Base-by-base conservation (phyloP, 1,284 basidiomycete species). In the Sanguinoderma infundibulare region DNA sequence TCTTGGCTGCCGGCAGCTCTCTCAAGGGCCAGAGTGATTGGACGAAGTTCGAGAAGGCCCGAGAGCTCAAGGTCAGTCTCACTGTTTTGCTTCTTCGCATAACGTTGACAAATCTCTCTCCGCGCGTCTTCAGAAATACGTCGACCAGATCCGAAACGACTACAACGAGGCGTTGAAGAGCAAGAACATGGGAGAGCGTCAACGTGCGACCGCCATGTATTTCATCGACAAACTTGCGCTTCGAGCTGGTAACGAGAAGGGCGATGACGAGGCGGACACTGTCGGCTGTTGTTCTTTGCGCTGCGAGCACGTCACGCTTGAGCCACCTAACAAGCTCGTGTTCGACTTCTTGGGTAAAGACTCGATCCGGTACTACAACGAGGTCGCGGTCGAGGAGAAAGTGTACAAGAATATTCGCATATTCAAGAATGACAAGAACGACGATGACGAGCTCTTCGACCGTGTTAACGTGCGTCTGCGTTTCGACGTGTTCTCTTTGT, bases 301-400 rank as follows among this genome's bases (percentile, higher is more conserved):
- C 26, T 96, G 91, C 75, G 95, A 98, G 75, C 96, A 98, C 75
- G 89, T 98, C 71, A 98, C 95, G 3, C 81, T 98, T 55, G 87
- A 92, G 69, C 88, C 89, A 12, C 95, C 95, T 9, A 89, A 92
- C 78, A 86, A 83, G 71, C 88, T 98, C 72, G 82, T 93, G 61
- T 96, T 98, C 77, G 96, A 98, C 77, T 98, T 98, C 81, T 82
- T 98, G 60, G 96, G 96, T 78, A 98, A 98, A 82, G 96, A 98
- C 74, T 98, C 95, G 57, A 98, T 98, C 74, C 87, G 96, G 47
- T 98, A 96, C 79, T 94, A 93, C 76, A 95, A 97, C 72, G 88
- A 89, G 61, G 94, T 97, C 56, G 80, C 88, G 60, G 94, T 98
- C 63, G 92, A 95, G 57, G 76, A 86, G 5, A 95, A 96, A 72